A percentile compares a stretch with the other conserved stretches of the same genome.
Evolutionary conservation across 257 asterid species (phyloP).

Genomic region (Capsicum baccatum): DNA sequence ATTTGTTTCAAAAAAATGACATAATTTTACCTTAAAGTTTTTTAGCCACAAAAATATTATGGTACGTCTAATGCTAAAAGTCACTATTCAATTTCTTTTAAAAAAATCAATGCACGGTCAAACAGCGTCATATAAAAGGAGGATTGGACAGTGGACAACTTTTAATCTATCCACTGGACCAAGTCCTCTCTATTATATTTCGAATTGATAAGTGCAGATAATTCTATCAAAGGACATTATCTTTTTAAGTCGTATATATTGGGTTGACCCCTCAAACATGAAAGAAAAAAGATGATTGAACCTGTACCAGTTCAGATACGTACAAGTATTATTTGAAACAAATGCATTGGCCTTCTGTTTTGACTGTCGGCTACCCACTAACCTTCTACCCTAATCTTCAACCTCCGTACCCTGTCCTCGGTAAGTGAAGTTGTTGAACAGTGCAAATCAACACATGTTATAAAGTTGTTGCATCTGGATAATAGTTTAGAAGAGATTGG

Average conservation of each 20-base stretch:
- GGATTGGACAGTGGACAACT: neutral
- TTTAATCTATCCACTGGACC: neutral
- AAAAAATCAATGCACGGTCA: neutral
- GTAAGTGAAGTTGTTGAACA: no score
- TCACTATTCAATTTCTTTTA: no score
- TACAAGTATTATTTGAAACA: neutral
- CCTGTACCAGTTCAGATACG: neutral
- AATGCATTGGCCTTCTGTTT: neutral
- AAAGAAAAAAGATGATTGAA: neutral
- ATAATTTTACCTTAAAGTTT: neutral
- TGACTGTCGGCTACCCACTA: no score
- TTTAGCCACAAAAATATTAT: neutral
- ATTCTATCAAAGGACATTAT: constrained; percentile 4
- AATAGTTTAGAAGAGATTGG: no score
- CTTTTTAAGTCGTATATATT: neutral
- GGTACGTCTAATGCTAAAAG: neutral
- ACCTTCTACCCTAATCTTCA: no score
- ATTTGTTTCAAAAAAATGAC: neutral
- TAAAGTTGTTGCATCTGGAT: no score
- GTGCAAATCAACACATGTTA: no score
- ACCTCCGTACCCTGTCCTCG: no score
- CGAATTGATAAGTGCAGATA: constrained; percentile 1
- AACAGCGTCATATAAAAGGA: neutral
- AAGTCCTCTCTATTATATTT: neutral
- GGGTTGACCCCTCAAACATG: constrained; percentile 8